Evolutionary conservation across 306 rosid genomes (phyloP), one percentile per base, ranked within the genome.

Genomic region (Prunus davidiana): DNA sequence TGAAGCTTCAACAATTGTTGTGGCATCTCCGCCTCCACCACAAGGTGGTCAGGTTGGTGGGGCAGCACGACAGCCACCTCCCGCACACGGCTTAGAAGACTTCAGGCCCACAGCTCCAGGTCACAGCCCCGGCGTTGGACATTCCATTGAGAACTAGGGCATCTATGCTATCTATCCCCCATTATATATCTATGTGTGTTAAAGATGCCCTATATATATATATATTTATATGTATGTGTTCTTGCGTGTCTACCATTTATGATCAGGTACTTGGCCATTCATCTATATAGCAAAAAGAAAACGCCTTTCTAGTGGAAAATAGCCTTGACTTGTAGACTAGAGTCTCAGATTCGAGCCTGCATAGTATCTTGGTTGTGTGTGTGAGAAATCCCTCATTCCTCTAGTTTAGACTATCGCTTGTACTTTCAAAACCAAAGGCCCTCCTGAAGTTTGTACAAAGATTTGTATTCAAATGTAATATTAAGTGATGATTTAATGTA

Each of bases 121-220:
- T n/a, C 93, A 91, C 72, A 91, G 97, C 76, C 97, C 97, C 3
- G 93, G 95, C 10, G 87, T 79, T 19, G 95, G 97, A 45, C 92
- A 89, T 72, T 66, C 85, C 64, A 3, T 57, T 75, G 84, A 91
- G 67, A 84, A 86, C 76, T 91, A 82, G 76, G 32, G 47, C 38
- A 72, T 56, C 38, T 22, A 61, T 38, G 14, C 22, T 28, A 38
- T 34, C 38, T 43, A 72, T 72, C 64, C 64, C 28, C 30, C 28
- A 38, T 9, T 38, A 38, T 38, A 6, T 32, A 32, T 32, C 18
- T 60, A 12, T 25, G 19, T 60, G 38, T 60, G 19, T 13, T 25
- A 8, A 60, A 25, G 65, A 60, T 63, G 6, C 67, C 67, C 57
- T 52, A 52, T 3, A 1, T 30, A 16, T 30, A 15, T 47, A 10